These are phyloP conservation scores for Talaromyces rugulosus DNA, from an alignment of 2,329 filamentous ascomycete species.

Conservation along the genomic window DNA sequence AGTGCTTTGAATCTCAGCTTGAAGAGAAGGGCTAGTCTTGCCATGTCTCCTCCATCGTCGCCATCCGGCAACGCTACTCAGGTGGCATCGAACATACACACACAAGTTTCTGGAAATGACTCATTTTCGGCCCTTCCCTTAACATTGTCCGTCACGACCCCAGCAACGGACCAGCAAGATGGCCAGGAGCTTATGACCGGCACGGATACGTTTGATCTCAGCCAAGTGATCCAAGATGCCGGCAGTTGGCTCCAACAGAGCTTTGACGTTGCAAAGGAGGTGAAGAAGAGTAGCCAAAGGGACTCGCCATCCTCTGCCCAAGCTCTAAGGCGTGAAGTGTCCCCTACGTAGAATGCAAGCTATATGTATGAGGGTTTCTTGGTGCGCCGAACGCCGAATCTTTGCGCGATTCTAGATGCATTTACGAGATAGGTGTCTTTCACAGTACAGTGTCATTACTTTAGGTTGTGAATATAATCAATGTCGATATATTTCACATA, in stretches of 20 bases:
- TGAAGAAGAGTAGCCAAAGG: constrained; percentile 16
- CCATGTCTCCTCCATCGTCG: constrained; percentile 8
- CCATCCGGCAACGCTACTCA: background rate
- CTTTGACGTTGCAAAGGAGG: constrained; percentile 38
- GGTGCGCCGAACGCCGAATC: no score
- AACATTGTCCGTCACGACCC: constrained; percentile 28
- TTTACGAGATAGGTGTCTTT: background rate
- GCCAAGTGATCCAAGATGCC: constrained; percentile 41
- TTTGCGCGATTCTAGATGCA: background rate
- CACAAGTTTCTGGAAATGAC: background rate
- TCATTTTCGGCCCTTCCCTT: constrained; percentile 22
- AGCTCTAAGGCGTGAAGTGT: background rate
- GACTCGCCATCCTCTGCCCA: constrained; percentile 8
- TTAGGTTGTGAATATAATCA: background rate
- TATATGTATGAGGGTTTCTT: background rate
- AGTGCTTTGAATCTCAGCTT: constrained; percentile 13
- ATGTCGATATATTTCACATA: background rate
- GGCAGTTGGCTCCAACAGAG: constrained; percentile 43
- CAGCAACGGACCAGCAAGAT: constrained; percentile 27
- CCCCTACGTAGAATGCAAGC: background rate
- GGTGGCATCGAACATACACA: background rate
- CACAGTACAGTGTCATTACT: background rate
- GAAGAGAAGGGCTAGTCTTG: constrained; percentile 20
- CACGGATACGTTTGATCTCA: constrained; percentile 38
- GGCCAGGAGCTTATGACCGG: constrained; percentile 28